Base-by-base conservation (phyloP, 805 yeast species). In the Ogataea polymorpha region DNA sequence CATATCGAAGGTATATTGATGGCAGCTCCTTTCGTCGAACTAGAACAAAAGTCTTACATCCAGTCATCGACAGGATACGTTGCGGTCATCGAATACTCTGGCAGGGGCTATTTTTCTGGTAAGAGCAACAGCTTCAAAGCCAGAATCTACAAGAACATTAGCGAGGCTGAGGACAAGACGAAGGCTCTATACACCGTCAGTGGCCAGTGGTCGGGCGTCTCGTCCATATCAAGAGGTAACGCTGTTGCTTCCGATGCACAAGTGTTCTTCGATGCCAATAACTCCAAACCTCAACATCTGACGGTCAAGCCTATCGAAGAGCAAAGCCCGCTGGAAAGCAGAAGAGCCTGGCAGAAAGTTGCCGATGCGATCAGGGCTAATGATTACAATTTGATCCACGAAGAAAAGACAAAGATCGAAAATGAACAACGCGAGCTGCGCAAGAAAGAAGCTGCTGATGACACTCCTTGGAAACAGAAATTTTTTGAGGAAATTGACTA, bases 81-180 rank as follows among this genome's bases (percentile, higher is more conserved):
- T 47, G 75, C 89, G 12, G 72, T 75, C 23, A 68, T 93, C 45
- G 96, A 86, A 55, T 93, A 76, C 65, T 73, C 86, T 27, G 99
- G 99, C 24, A 80, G 93, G 65, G 99, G 99, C 23, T 93, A 89
- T 68, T 88, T 93, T 59, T 76, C 88, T 15, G 99, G 99, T 55
- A 91, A 90, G 72, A 91, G 90, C 71, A 90, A 93, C 68, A 67
- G 89, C 13, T 88, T 84, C 69, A 93, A 90, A 67, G 96, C 96
- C 18, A 77, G 91, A 58, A 72, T 93, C 45, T 85, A 61, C 61
- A 75, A 74, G 53, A 77, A 75, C 57, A 64, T 66, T 20, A 68
- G 74, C n/a, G 69, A 74, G 24, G 65, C 72, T 10, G 49, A 50
- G n/a, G 58, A 68, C 41, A 77, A 75, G 50, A 77, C 74, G 24